Evolutionary conservation across 352 stramenopile species (phyloP), one percentile per base, ranked within the genome.

Genomic region (Aphanomyces stellatus): DNA sequence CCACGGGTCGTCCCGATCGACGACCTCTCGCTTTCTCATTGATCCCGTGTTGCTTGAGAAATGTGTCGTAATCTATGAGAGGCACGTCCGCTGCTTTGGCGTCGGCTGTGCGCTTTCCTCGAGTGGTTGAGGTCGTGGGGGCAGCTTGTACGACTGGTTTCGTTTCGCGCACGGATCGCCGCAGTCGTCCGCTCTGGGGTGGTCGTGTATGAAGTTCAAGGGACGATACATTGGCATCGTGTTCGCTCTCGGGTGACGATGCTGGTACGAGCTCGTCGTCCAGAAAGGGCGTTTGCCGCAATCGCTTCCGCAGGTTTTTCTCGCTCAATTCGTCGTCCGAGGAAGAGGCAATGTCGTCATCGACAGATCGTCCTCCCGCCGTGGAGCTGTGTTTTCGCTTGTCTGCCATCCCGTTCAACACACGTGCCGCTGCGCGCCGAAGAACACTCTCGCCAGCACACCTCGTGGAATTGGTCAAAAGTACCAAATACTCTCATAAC

Each of bases 61-160:
- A 57, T 13, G 49, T 30, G 27, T 57, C 49, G 49, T 57, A 57
- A 30, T 57, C 49, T 13, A 57, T 57, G 49, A n/a, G 46, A 8
- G 13, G 46, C 37, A 43, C 42, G 13, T 51, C 13, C 42, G n/a
- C 13, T 51, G 42, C 42, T 24, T 51, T 51, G 42, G 13, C 19
- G n/a, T n/a, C n/a, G n/a, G n/a, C n/a, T n/a, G n/a, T n/a, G n/a
- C n/a, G n/a, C n/a, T n/a, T n/a, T n/a, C n/a, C n/a, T n/a, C n/a
- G n/a, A n/a, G n/a, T n/a, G n/a, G n/a, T n/a, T 24, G 19, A 13
- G n/a, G 42, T 13, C 7, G 8, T 13, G 8, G n/a, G n/a, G n/a
- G n/a, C n/a, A n/a, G n/a, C n/a, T n/a, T 13, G 42, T 27, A 22
- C 42, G 19, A 22, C 42, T 27, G 13, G 42, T 22, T 51, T 51